Conservation (phyloP, 2,329 filamentous ascomycete genomes). For the Fusarium sp. region DNA sequence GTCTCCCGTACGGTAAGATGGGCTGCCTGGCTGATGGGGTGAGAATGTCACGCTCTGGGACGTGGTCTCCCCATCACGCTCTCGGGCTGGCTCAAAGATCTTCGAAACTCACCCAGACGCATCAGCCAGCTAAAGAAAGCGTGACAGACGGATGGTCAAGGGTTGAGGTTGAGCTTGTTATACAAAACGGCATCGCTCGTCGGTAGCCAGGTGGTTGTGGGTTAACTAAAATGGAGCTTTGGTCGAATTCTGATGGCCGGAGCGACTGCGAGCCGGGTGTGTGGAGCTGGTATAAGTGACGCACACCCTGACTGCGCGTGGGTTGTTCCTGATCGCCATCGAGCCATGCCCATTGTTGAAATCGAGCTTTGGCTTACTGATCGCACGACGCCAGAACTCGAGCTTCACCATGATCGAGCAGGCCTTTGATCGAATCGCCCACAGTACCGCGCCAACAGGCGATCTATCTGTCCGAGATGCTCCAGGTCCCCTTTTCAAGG, state of each 20-base stretch:
- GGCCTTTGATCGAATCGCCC: conserved; percentile 23
- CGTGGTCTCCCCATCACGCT: conserved; percentile 28
- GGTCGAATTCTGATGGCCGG: conserved; percentile 35
- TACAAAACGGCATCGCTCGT: conserved; percentile 40
- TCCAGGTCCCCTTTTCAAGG: conserved; percentile 28
- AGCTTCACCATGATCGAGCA: conserved; percentile 38
- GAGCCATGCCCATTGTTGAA: conserved; percentile 46
- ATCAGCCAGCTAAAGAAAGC: conserved; percentile 26
- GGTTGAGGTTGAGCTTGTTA: conserved; percentile 39
- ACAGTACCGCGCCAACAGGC: conserved; percentile 34
- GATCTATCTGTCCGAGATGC: conserved; percentile 35
- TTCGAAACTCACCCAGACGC: conserved; percentile 37
- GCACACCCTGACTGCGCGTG: conserved; percentile 34
- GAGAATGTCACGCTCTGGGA: conserved; percentile 34
- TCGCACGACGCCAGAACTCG: conserved; percentile 43
- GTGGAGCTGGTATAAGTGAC: conserved; percentile 31
- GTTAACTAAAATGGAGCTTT: conserved; percentile 36
- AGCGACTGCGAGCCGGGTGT: conserved; percentile 33
- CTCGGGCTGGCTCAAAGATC: conserved; percentile 13
- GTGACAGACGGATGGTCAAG: conserved; percentile 33
- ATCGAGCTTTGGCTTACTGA: conserved; percentile 52
- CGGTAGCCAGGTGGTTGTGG: conserved; percentile 37
- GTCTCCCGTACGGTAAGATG: conserved; percentile 12
- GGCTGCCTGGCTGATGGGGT: conserved; percentile 24
- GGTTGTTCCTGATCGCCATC: conserved; percentile 48